These are phyloP conservation scores for Novymonas esmeraldas DNA, from an alignment of 208 protist species.

Conservation along the genomic window DNA sequence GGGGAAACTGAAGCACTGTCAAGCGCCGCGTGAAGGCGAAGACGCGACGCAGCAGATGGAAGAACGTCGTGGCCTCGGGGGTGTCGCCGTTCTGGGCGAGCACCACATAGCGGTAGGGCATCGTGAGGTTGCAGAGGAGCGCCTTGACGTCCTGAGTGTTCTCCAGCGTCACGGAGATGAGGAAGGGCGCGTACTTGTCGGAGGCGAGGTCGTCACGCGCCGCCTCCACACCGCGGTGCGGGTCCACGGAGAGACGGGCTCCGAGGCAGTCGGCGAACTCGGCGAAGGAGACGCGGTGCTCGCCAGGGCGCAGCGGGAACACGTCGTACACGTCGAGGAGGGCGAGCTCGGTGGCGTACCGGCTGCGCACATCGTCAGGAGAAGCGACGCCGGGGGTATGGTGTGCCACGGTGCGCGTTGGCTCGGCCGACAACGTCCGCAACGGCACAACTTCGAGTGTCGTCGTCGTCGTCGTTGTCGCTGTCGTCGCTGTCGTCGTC, in stretches of 20 bases:
- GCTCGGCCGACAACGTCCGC: too few species aligned
- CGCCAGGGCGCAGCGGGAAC: constrained; percentile 15
- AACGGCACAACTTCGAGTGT: too few species aligned
- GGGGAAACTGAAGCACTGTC: constrained; percentile 35
- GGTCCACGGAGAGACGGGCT: constrained; percentile 21
- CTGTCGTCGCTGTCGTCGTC: too few species aligned
- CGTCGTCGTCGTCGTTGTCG: too few species aligned
- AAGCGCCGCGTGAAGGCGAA: constrained; percentile 49
- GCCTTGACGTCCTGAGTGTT: constrained; percentile 39
- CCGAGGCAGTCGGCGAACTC: constrained; percentile 33
- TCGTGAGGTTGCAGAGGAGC: constrained; percentile 35
- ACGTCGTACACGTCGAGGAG: constrained; percentile 22
- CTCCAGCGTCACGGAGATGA: constrained; percentile 28
- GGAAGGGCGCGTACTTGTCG: constrained; percentile 5
- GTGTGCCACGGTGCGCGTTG: not conserved
- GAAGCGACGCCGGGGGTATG: not conserved
- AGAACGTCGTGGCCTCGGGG: constrained; percentile 30
- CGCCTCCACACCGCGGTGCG: constrained; percentile 11
- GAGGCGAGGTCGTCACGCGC: constrained; percentile 6
- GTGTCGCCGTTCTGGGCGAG: constrained; percentile 33
- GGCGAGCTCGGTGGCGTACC: constrained; percentile 9
- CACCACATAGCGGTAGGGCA: constrained; percentile 33
- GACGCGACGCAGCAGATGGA: constrained; percentile 31
- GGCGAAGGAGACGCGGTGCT: constrained; percentile 26
- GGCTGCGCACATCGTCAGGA: not conserved